Percentiles rank a stretch among this genome's conserved stretches.
These are phyloP conservation scores for Tetratostichococcus sp. DNA, from an alignment of 139 green algal genomes.

Conservation along the genomic window DNA sequence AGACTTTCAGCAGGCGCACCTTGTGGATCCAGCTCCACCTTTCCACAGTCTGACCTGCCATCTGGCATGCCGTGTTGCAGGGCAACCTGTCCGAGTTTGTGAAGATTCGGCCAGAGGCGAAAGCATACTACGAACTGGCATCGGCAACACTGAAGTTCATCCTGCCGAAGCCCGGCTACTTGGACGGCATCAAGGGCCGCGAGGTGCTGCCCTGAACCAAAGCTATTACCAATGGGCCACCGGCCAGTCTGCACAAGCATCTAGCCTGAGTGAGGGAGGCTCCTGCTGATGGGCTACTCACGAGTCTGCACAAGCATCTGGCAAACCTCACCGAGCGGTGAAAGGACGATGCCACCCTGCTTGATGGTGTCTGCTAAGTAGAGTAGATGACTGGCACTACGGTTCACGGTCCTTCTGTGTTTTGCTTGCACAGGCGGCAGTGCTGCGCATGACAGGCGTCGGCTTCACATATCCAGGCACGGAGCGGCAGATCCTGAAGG, in stretches of 20 bases:
- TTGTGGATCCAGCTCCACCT: too few species aligned
- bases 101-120: constrained; percentile 55
- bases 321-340: too few species aligned
- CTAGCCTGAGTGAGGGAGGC: too few species aligned
- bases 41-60: too few species aligned
- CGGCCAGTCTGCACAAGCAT: too few species aligned
- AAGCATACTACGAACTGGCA: constrained; percentile 61
- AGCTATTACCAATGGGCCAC: too few species aligned
- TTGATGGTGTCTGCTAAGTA: too few species aligned
- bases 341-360: too few species aligned
- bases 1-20: too few species aligned
- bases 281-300: too few species aligned
- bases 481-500: constrained; percentile 30
- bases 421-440: neutral
- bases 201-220: neutral
- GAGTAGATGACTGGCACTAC: too few species aligned
- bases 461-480: constrained; percentile 54
- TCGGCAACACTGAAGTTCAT: constrained; percentile 40
- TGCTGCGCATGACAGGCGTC: constrained; percentile 16
- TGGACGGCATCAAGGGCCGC: constrained; percentile 70
- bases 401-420: neutral
- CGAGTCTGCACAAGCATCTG: too few species aligned
- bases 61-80: neutral
- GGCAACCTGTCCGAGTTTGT: constrained; percentile 77
- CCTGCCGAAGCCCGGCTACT: constrained; percentile 59